Base-by-base conservation (phyloP, 345 rosid species). In the Xanthoceras sorbifolium region DNA sequence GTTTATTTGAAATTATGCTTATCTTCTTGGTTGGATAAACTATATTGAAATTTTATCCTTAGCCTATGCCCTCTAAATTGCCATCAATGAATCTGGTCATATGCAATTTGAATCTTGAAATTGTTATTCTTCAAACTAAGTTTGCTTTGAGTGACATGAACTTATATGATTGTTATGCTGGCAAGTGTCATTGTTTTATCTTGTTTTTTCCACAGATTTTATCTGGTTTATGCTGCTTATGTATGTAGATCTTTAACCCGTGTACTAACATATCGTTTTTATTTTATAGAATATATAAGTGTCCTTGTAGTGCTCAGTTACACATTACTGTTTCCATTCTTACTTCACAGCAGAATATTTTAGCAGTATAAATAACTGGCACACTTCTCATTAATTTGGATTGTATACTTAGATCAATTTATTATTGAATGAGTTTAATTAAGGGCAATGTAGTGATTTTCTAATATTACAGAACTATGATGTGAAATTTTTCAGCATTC, bases 1-100 rank as follows among this genome's bases (percentile, higher is more conserved):
- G 26, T 54, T 76, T 64, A 2, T 55, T 68, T 73, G 62, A 64
- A 50, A 44, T 61, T 67, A 23, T 75, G 34, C 61, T 50, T 38
- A 29, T 74, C 20, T 75, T 10, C 63, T 64, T 18, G 8, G 15
- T 61, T 65, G 26, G 22, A 73, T 65, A 28, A 17, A 25, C 52
- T 44, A 68, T 36, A 64, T 76, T 75, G 59, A 36, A 25, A n/a
- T 32, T 11, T 6, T 29, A 20, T 69, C 48, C 11, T 5, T 54
- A n/a, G 28, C 3, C 11, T 20, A 44, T 2, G 10, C 29, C 15
- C 11, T 25, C 25, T 36, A 66, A 15, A 18, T 26, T 44, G 72
- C 59, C 23, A 46, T 68, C 18, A 1, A 17, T 46, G 7, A 26
- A 26, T 34, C 34, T 32, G 48, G 26, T 69, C 61, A 14, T 18